A percentile compares a stretch with the other conserved stretches of the same genome.
Evolutionary conservation across 148 eudicot species (phyloP).

Genomic region (Simmondsia chinensis): DNA sequence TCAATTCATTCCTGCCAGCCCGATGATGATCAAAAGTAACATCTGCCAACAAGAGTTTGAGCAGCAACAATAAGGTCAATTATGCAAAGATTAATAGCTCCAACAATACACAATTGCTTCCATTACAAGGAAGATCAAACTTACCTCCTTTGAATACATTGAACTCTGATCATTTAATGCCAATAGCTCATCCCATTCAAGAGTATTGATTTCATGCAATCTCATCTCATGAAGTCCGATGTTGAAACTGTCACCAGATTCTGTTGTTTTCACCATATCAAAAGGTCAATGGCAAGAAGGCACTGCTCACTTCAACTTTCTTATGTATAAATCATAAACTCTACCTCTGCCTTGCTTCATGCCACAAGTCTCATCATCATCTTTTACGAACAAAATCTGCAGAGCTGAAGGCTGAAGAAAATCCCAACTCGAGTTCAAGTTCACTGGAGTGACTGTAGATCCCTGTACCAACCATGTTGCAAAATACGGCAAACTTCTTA

Average conservation of each 20-base stretch:
- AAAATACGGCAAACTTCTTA: conserved; percentile 3
- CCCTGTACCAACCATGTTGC: conserved; percentile 38
- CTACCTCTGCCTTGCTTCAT: conserved; percentile 33
- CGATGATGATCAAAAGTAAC: no score
- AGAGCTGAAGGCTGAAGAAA: conserved; percentile 47
- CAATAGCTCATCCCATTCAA: conserved; percentile 96
- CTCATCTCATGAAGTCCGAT: conserved; percentile 48
- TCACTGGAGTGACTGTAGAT: conserved; percentile 52
- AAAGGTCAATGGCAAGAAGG: no score
- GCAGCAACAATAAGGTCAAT: no score
- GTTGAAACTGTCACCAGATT: conserved; percentile 27
- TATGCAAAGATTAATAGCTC: conserved; percentile 4
- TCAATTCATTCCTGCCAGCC: conserved; percentile 22
- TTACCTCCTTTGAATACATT: conserved; percentile 38
- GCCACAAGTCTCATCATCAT: conserved; percentile 32
- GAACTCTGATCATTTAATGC: conserved; percentile 47
- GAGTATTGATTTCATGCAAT: conserved; percentile 87
- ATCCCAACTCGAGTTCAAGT: conserved; percentile 45
- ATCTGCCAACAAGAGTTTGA: no score
- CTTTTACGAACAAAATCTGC: conserved; percentile 43
- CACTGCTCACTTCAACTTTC: no score
- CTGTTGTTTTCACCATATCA: conserved; percentile 19
- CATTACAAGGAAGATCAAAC: conserved; percentile 1
- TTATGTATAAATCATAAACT: neutral
- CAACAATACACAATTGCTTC: neutral